Evolutionary conservation across 176 grass and related monocot genomes (phyloP).

Genomic region (Carex littledalei): DNA sequence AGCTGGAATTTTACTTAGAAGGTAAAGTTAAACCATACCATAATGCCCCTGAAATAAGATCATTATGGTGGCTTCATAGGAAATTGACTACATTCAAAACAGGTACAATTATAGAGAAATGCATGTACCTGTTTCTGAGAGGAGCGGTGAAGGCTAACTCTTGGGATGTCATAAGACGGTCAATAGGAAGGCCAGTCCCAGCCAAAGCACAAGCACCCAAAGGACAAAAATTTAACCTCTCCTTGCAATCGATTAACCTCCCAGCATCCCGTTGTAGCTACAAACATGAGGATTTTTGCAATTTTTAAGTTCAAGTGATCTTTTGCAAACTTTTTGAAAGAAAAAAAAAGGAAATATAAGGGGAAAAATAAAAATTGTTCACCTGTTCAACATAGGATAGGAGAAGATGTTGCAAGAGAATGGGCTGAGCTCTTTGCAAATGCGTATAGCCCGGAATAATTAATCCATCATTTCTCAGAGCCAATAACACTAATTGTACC

Average conservation of each 20-base stretch:
- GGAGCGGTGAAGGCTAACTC: constrained; percentile 76
- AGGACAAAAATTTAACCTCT: constrained; percentile 74
- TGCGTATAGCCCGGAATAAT: constrained; percentile 95
- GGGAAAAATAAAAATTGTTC: neutral
- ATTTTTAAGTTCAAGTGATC: neutral
- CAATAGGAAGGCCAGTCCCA: constrained; percentile 85
- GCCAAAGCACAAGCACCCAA: constrained; percentile 92
- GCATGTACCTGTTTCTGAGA: constrained; percentile 62
- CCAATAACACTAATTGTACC: constrained; percentile 32
- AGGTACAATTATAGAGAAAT: neutral
- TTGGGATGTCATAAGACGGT: constrained; percentile 76
- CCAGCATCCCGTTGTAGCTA: constrained; percentile 83
- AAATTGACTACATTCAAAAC: neutral
- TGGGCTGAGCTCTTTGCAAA: constrained; percentile 81
- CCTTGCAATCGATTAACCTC: constrained; percentile 62
- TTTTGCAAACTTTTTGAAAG: neutral
- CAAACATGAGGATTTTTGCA: neutral
- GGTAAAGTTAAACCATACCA: neutral
- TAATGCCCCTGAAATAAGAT: neutral
- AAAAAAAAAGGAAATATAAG: neutral
- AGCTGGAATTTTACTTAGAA: neutral
- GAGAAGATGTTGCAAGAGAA: constrained; percentile 77
- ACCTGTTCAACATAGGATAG: constrained; percentile 94
- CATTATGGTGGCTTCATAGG: neutral
- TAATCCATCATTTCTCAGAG: constrained; percentile 61